Conservation (phyloP, 2,329 filamentous ascomycete genomes). For the Trichoderma simmonsii region DNA sequence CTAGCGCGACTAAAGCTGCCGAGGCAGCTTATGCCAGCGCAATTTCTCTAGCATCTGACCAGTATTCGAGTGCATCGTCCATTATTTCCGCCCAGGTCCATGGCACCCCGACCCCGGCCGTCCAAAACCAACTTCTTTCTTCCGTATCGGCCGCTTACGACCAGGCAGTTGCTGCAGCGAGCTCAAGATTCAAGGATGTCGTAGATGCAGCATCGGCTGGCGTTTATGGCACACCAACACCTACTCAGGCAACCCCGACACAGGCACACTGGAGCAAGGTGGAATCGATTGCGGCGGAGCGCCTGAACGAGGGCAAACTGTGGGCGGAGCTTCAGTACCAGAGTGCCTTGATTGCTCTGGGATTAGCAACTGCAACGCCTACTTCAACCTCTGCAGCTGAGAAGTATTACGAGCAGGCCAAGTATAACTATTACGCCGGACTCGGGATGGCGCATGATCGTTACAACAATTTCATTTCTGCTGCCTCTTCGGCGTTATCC, state of each 20-base stretch:
- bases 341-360: slow-evolving; percentile 62
- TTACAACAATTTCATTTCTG: slow-evolving; percentile 71
- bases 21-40: slow-evolving; percentile 63
- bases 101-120: slow-evolving; percentile 62
- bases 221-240: slow-evolving; percentile 47
- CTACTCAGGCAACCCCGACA: slow-evolving; percentile 37
- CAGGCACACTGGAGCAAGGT: slow-evolving; percentile 45
- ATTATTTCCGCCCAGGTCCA: slow-evolving; percentile 64
- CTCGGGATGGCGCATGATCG: slow-evolving; percentile 74
- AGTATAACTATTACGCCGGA: slow-evolving; percentile 70
- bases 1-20: slow-evolving; percentile 43
- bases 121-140: slow-evolving; percentile 65
- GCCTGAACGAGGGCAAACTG: slow-evolving; percentile 66
- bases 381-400: slow-evolving; percentile 49
- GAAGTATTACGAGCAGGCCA: slow-evolving; percentile 60
- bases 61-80: slow-evolving; percentile 66
- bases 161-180: slow-evolving; percentile 60
- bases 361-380: slow-evolving; percentile 48
- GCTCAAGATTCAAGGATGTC: slow-evolving; percentile 54
- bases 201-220: slow-evolving; percentile 51
- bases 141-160: slow-evolving; percentile 69
- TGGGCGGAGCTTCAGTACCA: slow-evolving; percentile 70
- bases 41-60: slow-evolving; percentile 61
- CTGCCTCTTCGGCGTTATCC: slow-evolving; percentile 68
- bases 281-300: slow-evolving; percentile 65